phyloP scores from a whole-genome alignment of 768 basidiomycete genomes.

The Pulveroboletus sp. region DNA sequence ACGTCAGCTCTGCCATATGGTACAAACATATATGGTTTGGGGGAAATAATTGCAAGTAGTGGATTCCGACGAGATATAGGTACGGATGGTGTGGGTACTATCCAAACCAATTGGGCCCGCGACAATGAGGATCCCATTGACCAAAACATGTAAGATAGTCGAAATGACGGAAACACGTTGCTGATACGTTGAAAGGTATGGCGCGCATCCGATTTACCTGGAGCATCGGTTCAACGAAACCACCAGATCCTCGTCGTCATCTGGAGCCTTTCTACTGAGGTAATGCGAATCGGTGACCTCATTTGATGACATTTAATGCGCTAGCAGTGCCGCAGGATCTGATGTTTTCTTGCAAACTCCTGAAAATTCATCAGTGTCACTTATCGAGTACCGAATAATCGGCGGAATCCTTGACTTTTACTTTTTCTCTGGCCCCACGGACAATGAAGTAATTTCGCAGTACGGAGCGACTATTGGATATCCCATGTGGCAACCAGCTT shows the following conservation, averaged over 20 bases:
- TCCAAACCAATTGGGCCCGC: conserved; percentile 69
- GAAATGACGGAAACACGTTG: background rate
- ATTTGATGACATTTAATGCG: no score
- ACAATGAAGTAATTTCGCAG: conserved; percentile 62
- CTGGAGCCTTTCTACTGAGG: conserved; percentile 77
- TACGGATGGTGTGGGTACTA: conserved; percentile 45
- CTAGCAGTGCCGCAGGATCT: conserved; percentile 57
- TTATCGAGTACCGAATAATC: conserved; percentile 70
- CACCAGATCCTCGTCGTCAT: conserved; percentile 53
- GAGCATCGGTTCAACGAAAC: conserved; percentile 65
- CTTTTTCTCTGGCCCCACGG: conserved; percentile 60
- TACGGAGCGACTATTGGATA: conserved; percentile 65
- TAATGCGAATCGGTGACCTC: conserved; percentile 22
- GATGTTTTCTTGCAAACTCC: conserved; percentile 70
- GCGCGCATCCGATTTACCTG: conserved; percentile 69
- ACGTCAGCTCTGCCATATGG: conserved; percentile 47
- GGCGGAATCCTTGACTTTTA: conserved; percentile 80
- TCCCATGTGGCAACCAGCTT: conserved; percentile 69
- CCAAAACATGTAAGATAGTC: conserved; percentile 51
- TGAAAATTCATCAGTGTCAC: conserved; percentile 48
- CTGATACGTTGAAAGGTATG: conserved; percentile 46
- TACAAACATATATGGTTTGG: conserved; percentile 77
- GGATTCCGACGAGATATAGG: conserved; percentile 64
- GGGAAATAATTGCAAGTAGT: conserved; percentile 68
- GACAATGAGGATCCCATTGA: no score